phyloP scores from a whole-genome alignment of 768 basidiomycete genomes.

The Lactarius akahatsu region DNA sequence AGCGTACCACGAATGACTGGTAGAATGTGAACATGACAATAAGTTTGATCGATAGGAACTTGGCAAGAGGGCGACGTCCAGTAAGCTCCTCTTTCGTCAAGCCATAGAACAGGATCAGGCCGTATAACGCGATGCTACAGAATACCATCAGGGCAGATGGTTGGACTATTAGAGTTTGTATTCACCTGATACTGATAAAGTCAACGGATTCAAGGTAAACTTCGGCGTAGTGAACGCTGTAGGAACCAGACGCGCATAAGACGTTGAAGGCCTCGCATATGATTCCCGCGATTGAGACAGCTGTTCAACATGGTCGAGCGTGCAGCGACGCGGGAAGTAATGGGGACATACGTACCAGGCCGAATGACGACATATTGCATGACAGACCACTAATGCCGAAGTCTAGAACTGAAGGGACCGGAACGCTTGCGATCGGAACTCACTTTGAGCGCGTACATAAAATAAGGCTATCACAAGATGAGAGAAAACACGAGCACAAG shows the following conservation, averaged over 20 bases:
- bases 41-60: slow-evolving; percentile 85
- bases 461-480: slow-evolving; percentile 58
- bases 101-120: slow-evolving; percentile 78
- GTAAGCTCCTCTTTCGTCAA: slow-evolving; percentile 77
- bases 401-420: slow-evolving; percentile 12
- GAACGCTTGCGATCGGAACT: slow-evolving; percentile 15
- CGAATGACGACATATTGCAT: slow-evolving; percentile 85
- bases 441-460: slow-evolving; percentile 87
- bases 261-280: slow-evolving; percentile 68
- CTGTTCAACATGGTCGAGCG: slow-evolving; percentile 33
- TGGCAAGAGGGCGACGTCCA: slow-evolving; percentile 73
- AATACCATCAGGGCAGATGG: not conserved
- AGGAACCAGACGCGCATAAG: slow-evolving; percentile 65
- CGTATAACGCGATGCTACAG: slow-evolving; percentile 79
- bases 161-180: not conserved
- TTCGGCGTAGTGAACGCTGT: slow-evolving; percentile 57
- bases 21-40: slow-evolving; percentile 91
- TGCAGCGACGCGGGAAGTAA: not conserved
- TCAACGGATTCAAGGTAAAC: slow-evolving; percentile 73
- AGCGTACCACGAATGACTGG: slow-evolving; percentile 65
- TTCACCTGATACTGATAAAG: slow-evolving; percentile 78
- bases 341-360: slow-evolving; percentile 39
- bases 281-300: slow-evolving; percentile 72
- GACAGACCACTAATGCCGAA: slow-evolving; percentile 65
- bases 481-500: slow-evolving; percentile 2